phyloP scores from a whole-genome alignment of 2,329 filamentous ascomycete species.

The Cercospora beticola region DNA sequence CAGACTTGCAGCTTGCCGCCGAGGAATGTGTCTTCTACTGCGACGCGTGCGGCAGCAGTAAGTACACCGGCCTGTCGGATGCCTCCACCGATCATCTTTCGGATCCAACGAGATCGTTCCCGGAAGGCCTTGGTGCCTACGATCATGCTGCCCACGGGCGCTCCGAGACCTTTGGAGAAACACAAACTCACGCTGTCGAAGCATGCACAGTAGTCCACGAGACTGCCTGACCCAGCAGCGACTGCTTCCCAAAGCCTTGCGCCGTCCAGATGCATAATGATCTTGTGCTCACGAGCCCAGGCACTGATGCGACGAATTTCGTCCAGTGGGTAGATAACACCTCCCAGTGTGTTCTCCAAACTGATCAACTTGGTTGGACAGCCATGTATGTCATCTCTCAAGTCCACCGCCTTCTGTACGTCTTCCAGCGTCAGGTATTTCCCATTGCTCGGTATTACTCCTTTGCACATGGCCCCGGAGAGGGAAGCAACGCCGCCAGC shows the following conservation, averaged over 20 bases:
- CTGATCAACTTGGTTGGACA: conserved; percentile 80
- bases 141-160: conserved; percentile 75
- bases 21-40: conserved; percentile 76
- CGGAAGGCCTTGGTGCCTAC: conserved; percentile 60
- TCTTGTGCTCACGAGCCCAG: conserved; percentile 62
- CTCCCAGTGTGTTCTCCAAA: conserved; percentile 82
- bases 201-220: conserved; percentile 65
- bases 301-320: conserved; percentile 68
- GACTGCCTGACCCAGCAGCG: conserved; percentile 63
- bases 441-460: conserved; percentile 68
- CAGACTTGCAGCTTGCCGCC: conserved; percentile 61
- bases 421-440: conserved; percentile 75
- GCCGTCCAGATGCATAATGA: conserved; percentile 75
- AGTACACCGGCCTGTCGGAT: conserved; percentile 74
- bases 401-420: conserved; percentile 62
- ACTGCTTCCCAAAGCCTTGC: conserved; percentile 81
- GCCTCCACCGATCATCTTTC: conserved; percentile 79
- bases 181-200: conserved; percentile 77
- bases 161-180: conserved; percentile 80
- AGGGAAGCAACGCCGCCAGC: conserved; percentile 68
- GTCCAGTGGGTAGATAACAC: conserved; percentile 72
- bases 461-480: conserved; percentile 67
- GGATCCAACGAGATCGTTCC: conserved; percentile 69
- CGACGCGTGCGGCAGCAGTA: conserved; percentile 71
- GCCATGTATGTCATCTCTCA: conserved; percentile 70